phyloP scores from a whole-genome alignment of 768 basidiomycete genomes.

The Porphyrellus cyaneotinctus region DNA sequence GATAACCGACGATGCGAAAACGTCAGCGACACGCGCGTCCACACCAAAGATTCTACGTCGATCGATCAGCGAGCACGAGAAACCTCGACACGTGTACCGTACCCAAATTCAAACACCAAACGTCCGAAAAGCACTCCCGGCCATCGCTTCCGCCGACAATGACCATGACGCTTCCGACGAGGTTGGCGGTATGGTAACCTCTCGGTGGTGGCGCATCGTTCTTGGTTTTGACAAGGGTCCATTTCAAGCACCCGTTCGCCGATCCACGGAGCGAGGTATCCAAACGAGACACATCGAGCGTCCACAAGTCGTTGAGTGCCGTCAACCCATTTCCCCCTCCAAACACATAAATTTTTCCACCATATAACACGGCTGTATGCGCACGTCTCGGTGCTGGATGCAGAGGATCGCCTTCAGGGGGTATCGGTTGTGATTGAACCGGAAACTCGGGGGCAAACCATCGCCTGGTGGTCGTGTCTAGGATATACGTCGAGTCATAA shows the following conservation, averaged over 20 bases:
- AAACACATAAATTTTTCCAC: constrained; percentile 75
- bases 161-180: constrained; percentile 82
- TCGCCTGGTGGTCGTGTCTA: constrained; percentile 70
- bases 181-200: constrained; percentile 89
- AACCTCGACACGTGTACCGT: constrained; percentile 23
- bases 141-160: constrained; percentile 92
- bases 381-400: constrained; percentile 73
- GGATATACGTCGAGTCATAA: constrained; percentile 77
- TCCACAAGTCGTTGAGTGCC: constrained; percentile 91
- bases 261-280: constrained; percentile 23
- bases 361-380: constrained; percentile 77
- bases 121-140: constrained; percentile 79
- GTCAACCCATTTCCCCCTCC: constrained; percentile 91
- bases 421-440: constrained; percentile 2
- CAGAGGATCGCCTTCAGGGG: constrained; percentile 13
- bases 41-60: constrained; percentile 24
- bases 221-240: constrained; percentile 55
- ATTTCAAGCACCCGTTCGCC: constrained; percentile 37
- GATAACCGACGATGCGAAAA: constrained; percentile 58
- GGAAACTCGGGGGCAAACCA: constrained; percentile 53
- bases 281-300: constrained; percentile 59
- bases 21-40: constrained; percentile 26
- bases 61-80: background rate
- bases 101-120: constrained; percentile 88
- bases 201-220: constrained; percentile 58